A percentile compares a stretch with the other conserved stretches of the same genome.
Evolutionary conservation across 2,329 filamentous ascomycete species (phyloP).

Genomic region (Fusarium sacchari): DNA sequence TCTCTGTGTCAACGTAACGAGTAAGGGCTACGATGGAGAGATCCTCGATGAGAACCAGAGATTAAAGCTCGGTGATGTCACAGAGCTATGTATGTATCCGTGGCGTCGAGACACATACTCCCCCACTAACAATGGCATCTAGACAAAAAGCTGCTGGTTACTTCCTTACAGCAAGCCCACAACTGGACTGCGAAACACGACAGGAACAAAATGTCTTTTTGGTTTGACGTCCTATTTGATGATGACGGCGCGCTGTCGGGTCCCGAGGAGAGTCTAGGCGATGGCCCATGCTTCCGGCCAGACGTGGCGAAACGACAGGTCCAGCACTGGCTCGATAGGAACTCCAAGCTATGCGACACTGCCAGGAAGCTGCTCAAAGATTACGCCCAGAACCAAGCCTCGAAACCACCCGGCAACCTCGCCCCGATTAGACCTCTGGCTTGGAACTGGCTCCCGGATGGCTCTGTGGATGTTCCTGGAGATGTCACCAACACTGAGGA

Average conservation of each 20-base stretch:
- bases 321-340: constrained; percentile 70
- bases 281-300: constrained; percentile 64
- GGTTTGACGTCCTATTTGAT: constrained; percentile 73
- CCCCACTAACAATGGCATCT: background rate
- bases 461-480: constrained; percentile 43
- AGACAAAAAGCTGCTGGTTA: constrained; percentile 75
- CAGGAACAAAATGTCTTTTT: constrained; percentile 76
- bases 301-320: constrained; percentile 69
- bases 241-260: constrained; percentile 60
- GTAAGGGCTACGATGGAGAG: constrained; percentile 74
- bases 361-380: constrained; percentile 65
- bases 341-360: constrained; percentile 67
- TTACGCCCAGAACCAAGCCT: constrained; percentile 61
- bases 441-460: constrained; percentile 65
- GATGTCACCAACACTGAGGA: constrained; percentile 52
- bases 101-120: background rate
- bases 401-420: constrained; percentile 61
- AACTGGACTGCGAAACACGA: constrained; percentile 77
- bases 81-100: constrained; percentile 68
- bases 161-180: constrained; percentile 72
- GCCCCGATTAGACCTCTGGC: constrained; percentile 62
- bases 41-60: constrained; percentile 67
- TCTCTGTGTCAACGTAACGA: constrained; percentile 73
- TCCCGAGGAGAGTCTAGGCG: constrained; percentile 62
- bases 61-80: constrained; percentile 69